Evolutionary conservation across 176 grass and related monocot species (phyloP), one percentile per base, ranked within the genome.

Genomic region (Bromus sterilis): DNA sequence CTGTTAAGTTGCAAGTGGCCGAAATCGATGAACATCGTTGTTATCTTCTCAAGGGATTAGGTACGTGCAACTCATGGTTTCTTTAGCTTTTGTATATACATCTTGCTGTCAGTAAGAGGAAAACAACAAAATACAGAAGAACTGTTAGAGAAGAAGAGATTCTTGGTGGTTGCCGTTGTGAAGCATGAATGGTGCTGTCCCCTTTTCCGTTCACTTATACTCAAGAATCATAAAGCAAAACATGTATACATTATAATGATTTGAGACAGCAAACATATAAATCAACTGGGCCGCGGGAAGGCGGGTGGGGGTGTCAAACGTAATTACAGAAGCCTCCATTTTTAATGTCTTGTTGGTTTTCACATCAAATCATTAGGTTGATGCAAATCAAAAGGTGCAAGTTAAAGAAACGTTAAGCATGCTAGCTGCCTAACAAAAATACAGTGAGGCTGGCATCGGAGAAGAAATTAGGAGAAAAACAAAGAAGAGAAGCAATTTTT

Each of bases 61-160:
- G 71, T 76, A 18, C 46, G 46, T 49, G 36, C 78, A 67, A 66
- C 24, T 35, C 70, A n/a, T 36, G 20, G 34, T 80, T 86, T 63
- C 24, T 56, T 65, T 43, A 33, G 26, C 28, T 75, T 67, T 68
- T 64, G 15, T 49, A 49, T 68, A 69, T 49, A 49, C 59, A 69
- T 58, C 36, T 66, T 75, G 13, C 43, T 7, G 20, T 23, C 29
- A 24, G 11, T 46, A 23, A 61, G 78, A 66, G 11, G 28, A 69
- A 80, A 66, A 24, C 43, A 15, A 75, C 28, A 75, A 75, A 76
- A 42, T 10, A 15, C 9, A 9, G 30, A 70, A 20, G 24, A 53
- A 11, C 14, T 37, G 23, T 26, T 26, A 37, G 74, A 76, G 4
- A 76, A 58, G 3, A 16, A 55, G 20, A 74, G 63, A 57, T 59